These are phyloP conservation scores for Colletotrichum destructivum DNA, from an alignment of 2,329 filamentous ascomycete genomes.

Conservation along the genomic window DNA sequence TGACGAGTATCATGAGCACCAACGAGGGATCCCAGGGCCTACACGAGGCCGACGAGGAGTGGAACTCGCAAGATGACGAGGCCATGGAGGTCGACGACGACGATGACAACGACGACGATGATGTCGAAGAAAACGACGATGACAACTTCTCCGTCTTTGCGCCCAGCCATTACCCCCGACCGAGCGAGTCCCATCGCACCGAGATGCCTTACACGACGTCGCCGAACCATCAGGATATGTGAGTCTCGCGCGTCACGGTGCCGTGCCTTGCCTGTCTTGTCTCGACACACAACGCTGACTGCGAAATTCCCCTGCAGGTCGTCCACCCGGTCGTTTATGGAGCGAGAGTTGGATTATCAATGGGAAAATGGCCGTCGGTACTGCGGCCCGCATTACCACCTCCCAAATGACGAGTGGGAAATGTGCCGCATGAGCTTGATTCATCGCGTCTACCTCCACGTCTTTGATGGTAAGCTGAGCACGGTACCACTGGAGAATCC, in stretches of 20 bases:
- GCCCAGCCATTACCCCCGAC: slow-evolving; percentile 56
- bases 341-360: slow-evolving; percentile 68
- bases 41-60: slow-evolving; percentile 46
- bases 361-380: slow-evolving; percentile 75
- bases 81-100: slow-evolving; percentile 49
- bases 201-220: slow-evolving; percentile 52
- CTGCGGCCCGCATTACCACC: slow-evolving; percentile 71
- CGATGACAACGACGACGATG: slow-evolving; percentile 56
- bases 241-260: slow-evolving; percentile 47
- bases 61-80: slow-evolving; percentile 35
- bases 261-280: slow-evolving; percentile 17
- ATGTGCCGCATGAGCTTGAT: slow-evolving; percentile 74
- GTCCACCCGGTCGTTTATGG: slow-evolving; percentile 65
- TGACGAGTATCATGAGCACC: slow-evolving; percentile 55
- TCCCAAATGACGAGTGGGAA: slow-evolving; percentile 78
- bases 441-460: slow-evolving; percentile 74
- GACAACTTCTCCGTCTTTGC: slow-evolving; percentile 63
- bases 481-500: slow-evolving; percentile 59
- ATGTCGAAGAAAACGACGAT: slow-evolving; percentile 56
- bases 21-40: slow-evolving; percentile 49
- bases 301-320: slow-evolving; percentile 48
- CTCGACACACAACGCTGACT: slow-evolving; percentile 41
- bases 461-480: slow-evolving; percentile 62
- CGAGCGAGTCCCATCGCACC: slow-evolving; percentile 53
- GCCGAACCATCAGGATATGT: slow-evolving; percentile 57